A percentile compares a stretch with the other conserved stretches of the same genome.
These are phyloP conservation scores for Rhizopogon vinicolor DNA, from an alignment of 768 basidiomycete species.

Conservation along the genomic window DNA sequence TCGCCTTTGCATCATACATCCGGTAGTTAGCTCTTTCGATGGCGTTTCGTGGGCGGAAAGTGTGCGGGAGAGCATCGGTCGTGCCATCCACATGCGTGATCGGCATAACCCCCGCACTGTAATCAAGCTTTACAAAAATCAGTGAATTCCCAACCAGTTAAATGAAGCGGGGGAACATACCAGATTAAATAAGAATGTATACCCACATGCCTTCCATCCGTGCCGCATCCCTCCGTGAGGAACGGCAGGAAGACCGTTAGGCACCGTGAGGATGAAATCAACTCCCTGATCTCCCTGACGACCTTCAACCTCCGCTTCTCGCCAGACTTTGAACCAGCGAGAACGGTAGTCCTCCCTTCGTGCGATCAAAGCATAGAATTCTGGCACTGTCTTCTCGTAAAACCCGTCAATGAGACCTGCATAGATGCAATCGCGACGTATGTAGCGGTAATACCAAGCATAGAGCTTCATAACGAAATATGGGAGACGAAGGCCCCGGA, in stretches of 20 bases:
- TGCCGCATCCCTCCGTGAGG: constrained; percentile 48
- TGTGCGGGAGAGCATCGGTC: constrained; percentile 25
- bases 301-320: constrained; percentile 18
- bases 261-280: constrained; percentile 61
- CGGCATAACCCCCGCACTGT: constrained; percentile 41
- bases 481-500: constrained; percentile 40
- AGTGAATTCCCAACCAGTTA: background rate
- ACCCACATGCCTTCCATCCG: constrained; percentile 55
- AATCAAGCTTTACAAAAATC: constrained; percentile 32
- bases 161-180: constrained; percentile 28
- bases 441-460: constrained; percentile 46
- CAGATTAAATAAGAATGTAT: constrained; percentile 65
- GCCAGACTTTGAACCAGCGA: constrained; percentile 34
- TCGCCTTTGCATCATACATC: constrained; percentile 35
- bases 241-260: constrained; percentile 57
- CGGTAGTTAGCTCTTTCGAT: constrained; percentile 36
- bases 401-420: constrained; percentile 49
- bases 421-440: constrained; percentile 47
- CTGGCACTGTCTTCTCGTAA: constrained; percentile 43
- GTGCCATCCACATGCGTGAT: constrained; percentile 33
- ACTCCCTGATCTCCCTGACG: constrained; percentile 36
- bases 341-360: constrained; percentile 39
- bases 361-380: constrained; percentile 46
- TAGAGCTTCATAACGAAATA: constrained; percentile 42
- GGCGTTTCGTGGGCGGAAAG: constrained; percentile 27